Percentiles rank a stretch among this genome's conserved stretches.
Evolutionary conservation across 179 eudicot species (phyloP).

Genomic region (Silene vulgaris): DNA sequence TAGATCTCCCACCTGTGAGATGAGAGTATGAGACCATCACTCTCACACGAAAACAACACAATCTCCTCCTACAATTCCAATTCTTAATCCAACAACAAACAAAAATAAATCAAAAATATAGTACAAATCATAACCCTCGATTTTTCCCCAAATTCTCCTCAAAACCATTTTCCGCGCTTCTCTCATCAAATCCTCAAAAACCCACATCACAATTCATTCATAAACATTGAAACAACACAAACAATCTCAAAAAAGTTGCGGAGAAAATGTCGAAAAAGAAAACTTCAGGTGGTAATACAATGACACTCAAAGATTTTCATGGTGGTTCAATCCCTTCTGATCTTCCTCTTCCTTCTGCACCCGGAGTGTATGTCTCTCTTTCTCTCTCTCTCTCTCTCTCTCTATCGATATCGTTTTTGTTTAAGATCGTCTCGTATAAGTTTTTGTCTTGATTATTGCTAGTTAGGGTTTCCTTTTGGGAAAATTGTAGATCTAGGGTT

Average conservation of each 20-base stretch:
- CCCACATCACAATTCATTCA: neutral
- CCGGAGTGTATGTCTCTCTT: slow-evolving; percentile 64
- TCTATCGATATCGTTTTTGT: neutral
- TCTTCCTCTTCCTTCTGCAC: slow-evolving; percentile 93
- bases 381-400: slow-evolving; percentile 21
- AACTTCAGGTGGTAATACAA: slow-evolving; percentile 49
- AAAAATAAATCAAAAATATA: too few species aligned
- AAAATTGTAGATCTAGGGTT: slow-evolving; percentile 22
- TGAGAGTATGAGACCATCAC: too few species aligned
- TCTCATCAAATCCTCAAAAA: neutral
- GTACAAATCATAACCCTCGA: too few species aligned
- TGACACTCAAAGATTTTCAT: slow-evolving; percentile 95
- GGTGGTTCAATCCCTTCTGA: slow-evolving; percentile 98
- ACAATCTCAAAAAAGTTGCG: neutral
- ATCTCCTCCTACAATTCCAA: too few species aligned
- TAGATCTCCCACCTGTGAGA: neutral
- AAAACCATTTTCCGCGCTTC: neutral
- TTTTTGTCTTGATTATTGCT: neutral
- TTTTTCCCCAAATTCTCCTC: neutral
- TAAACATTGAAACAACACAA: slow-evolving; percentile 1
- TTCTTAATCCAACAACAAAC: too few species aligned
- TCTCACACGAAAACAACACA: too few species aligned
- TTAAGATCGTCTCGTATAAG: neutral
- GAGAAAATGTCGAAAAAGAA: slow-evolving; percentile 75
- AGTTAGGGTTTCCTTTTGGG: neutral